These are phyloP conservation scores for Arthrinium phaeospermum DNA, from an alignment of 2,329 filamentous ascomycete species.

Conservation along the genomic window DNA sequence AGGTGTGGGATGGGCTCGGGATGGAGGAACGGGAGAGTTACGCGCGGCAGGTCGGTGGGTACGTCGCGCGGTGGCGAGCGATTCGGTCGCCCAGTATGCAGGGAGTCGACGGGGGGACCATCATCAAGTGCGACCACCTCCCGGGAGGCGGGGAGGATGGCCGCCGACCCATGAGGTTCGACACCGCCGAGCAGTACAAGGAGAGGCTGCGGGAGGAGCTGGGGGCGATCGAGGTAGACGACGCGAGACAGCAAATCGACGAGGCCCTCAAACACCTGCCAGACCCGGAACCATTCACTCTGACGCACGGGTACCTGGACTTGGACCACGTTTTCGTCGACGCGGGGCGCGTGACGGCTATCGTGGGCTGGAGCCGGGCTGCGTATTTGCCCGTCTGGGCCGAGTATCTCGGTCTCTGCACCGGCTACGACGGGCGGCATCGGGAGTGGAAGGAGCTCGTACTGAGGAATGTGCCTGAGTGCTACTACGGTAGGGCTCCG, in stretches of 20 bases:
- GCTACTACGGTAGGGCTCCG: background rate
- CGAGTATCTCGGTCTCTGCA: constrained; percentile 16
- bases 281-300: constrained; percentile 29
- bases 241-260: constrained; percentile 24
- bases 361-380: constrained; percentile 16
- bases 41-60: constrained; percentile 31
- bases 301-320: constrained; percentile 38
- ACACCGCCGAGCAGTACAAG: constrained; percentile 30
- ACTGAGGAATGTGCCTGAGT: background rate
- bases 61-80: constrained; percentile 32
- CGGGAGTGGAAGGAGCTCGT: constrained; percentile 21
- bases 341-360: constrained; percentile 11
- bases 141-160: constrained; percentile 24
- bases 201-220: constrained; percentile 26
- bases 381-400: constrained; percentile 16
- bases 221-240: constrained; percentile 21
- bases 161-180: constrained; percentile 26
- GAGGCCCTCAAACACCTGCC: constrained; percentile 32
- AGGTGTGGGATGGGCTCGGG: constrained; percentile 34
- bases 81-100: constrained; percentile 28
- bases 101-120: constrained; percentile 28
- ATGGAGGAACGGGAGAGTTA: constrained; percentile 25
- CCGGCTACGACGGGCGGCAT: background rate
- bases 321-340: constrained; percentile 31
- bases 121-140: constrained; percentile 29